Evolutionary conservation across 2,329 filamentous ascomycete species (phyloP), one percentile per base, ranked within the genome.

Genomic region (Acephala macrosclerotiorum): DNA sequence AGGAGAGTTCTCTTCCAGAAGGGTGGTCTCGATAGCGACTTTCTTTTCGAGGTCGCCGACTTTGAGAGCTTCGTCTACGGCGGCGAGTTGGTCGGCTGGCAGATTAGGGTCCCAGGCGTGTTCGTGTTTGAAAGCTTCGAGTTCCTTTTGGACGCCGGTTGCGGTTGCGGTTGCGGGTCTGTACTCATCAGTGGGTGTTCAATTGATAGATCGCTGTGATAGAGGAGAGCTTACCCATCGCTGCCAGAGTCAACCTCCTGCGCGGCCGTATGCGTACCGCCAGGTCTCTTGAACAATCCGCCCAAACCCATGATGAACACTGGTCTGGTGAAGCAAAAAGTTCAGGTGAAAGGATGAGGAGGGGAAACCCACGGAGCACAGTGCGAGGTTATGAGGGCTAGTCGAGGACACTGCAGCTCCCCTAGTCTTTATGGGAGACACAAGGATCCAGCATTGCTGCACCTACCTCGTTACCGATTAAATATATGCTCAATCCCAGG

Each of bases 71-170:
- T 64, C 58, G 18, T 60, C 18, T 35, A 66, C 61, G 16, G 51
- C 61, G 11, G 56, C 42, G 8, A 57, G 38, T 1, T 25, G 33
- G 20, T 66, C 63, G 22, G 58, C 16, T n/a, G 63, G 63, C 12
- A 70, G 35, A 29, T 70, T 70, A 7, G 63, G 66, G 60, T 70
- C 68, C 61, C 61, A 68, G 57, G 60, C 59, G 42, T 70, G 68
- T 26, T 58, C 61, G 35, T 36, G 29, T 18, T 35, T 40, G 33
- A 57, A 57, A 18, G 55, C 55, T 25, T 36, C 33, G 33, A 57
- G 55, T 22, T 38, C 55, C 20, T 57, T 57, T n/a, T 57, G 55
- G n/a, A 57, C 55, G 12, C 29, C 55, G n/a, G 55, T 36, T 8
- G 55, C 1, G 3, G 35, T 57, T 38, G 33, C 35, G 16, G 18